Evolutionary conservation across 176 grass and related monocot species (phyloP), one percentile per base, ranked within the genome.

Genomic region (Eleusine indica): DNA sequence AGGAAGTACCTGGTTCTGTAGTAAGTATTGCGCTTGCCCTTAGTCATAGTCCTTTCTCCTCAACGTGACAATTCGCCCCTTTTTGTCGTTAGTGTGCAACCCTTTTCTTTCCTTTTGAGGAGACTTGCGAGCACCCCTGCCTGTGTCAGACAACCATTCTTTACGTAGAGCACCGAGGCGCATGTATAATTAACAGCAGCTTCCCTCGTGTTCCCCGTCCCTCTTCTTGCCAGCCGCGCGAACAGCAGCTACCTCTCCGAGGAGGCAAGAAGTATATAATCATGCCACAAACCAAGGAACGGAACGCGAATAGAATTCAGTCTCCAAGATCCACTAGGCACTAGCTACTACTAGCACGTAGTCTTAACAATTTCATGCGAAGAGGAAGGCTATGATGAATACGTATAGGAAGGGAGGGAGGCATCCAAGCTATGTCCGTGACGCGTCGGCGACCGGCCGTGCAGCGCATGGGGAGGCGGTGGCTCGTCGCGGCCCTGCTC

Each of bases 131-230:
- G 62, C 71, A 53, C 40, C 17, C 40, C 25, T 49, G 17, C 9
- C 19, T 56, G 42, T 10, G 29, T 25, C 46, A 46, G 71, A 75
- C 60, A 66, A 53, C 44, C 43, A 83, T 85, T 85, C 52, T 78
- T 61, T 71, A 70, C 8, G 51, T 17, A 15, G 6, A 39, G 47
- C 66, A 39, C 25, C 75, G 52, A 78, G 83, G 83, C 40, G 83
- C 75, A 78, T 85, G 67, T 64, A 64, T 64, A 79, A 69, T 69
- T 41, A 79, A 48, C 42, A 85, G 0, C 44, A 8, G 65, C 61
- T 71, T 64, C 61, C 10, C 66, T 85, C 35, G 83, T 75, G 83
- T 60, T 60, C 9, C 66, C 66, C 66, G 19, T 48, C 16, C 40
- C 70, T n/a, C 32, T 35, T n/a, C 37, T 25, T 38, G 42, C 54